Evolutionary conservation across 805 yeast species (phyloP), one percentile per base, ranked within the genome.

Genomic region (Kodamaea hsintzibuensis): DNA sequence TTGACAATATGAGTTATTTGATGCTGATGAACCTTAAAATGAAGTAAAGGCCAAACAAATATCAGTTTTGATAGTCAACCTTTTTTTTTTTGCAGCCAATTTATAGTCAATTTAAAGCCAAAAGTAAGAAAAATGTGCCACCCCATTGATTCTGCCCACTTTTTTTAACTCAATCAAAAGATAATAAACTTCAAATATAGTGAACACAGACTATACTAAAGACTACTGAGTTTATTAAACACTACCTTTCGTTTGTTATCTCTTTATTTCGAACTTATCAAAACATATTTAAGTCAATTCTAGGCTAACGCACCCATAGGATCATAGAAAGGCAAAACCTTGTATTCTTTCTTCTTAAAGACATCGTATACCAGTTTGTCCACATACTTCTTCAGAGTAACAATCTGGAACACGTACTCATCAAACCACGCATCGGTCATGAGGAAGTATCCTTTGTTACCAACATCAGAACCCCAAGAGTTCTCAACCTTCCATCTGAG

Each of bases 351-450:
- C 6, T 58, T 51, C 63, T 70, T 72, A 69, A 69, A 75, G 38
- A 71, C 55, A 1, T 70, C 74, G 49, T 73, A 72, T 38, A 71
- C 66, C 54, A 69, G 61, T 57, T 69, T 69, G 42, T 64, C 62
- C 17, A 75, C 79, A 58, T 71, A 76, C 51, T 65, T 62, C 66
- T 71, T 69, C 53, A 57, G 61, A 35, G 78, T 68, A 45, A 76
- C 78, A 52, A 76, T 67, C 60, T 74, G 79, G 62, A 72, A 70
- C 10, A 75, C 79, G 59, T 62, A 74, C 57, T 75, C 77, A 55
- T 68, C 72, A 55, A 75, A 74, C 80, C 80, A 75, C 14, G 64
- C 66, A 60, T 75, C 80, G 13, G 77, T 69, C 79, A 75, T 75
- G 49, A 74, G 64, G 53, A 65, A 74, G 60, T 67, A 73, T n/a